Evolutionary conservation across 1,284 basidiomycete genomes (phyloP), one percentile per base, ranked within the genome.

Genomic region (Pseudozyma hubeiensis): DNA sequence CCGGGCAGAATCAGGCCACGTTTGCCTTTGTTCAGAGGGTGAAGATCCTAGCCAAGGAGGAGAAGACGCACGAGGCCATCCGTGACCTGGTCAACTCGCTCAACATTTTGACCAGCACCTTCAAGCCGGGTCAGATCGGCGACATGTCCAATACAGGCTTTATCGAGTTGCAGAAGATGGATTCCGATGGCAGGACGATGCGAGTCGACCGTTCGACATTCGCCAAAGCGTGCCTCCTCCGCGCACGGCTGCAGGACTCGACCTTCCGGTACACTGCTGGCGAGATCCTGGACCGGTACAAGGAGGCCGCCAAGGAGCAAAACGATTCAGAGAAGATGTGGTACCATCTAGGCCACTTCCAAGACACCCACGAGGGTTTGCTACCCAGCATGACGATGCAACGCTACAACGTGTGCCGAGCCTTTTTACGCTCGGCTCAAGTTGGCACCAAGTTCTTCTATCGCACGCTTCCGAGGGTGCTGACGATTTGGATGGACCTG

Each of bases 401-500:
- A 37, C 77, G 78, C 50, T 64, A 67, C 87, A 40, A 88, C 88
- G 66, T 93, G 89, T 8, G 87, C 92, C 76, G 88, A 71, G 88
- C 90, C 52, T 97, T 92, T 78, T 87, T 89, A 5, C 90, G 88
- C 70, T 92, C 94, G 0, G 90, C 96, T 57, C 87, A 88, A 77
- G 87, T 89, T 77, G 97, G 97, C 11, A 94, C 94, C 47, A 99
- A 99, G 87, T 98, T 92, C 85, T 92, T 97, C 51, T 99, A 96
- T 84, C 95, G 97, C 83, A 95, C 94, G 0, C 89, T 99, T 78
- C 96, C 97, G 0, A 90, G 97, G 39, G 88, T 98, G 70, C 88
- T 99, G 13, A 99, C 95, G 0, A 89, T 99, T 45, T 99, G 96
- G 95, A 87, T 99, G 53, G 94, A 98, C 81, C 86, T 93, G 64